These are phyloP conservation scores for Carex sylvatica DNA, from an alignment of 202 grass and related monocot genomes.

Conservation along the genomic window DNA sequence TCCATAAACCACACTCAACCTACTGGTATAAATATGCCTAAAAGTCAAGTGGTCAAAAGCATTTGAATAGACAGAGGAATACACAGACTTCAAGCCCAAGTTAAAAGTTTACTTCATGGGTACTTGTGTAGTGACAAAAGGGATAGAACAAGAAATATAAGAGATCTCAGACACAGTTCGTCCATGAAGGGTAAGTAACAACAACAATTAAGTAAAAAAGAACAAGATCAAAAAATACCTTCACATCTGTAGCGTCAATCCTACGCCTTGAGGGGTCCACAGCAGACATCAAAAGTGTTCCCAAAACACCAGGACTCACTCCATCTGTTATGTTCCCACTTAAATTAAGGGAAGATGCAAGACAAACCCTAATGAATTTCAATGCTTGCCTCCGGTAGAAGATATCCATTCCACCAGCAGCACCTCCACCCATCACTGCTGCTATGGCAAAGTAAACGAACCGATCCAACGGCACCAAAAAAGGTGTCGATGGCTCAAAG, in stretches of 20 bases:
- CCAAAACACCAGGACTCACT: conserved; percentile 65
- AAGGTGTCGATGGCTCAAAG: conserved; percentile 94
- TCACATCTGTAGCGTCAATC: conserved; percentile 79
- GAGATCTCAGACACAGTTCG: background rate
- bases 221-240: conserved; percentile 46
- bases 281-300: conserved; percentile 74
- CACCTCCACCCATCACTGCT: conserved; percentile 76
- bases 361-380: conserved; percentile 83
- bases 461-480: conserved; percentile 93
- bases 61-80: background rate
- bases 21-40: background rate
- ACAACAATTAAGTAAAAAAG: background rate
- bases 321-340: conserved; percentile 85
- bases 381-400: conserved; percentile 95
- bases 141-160: background rate
- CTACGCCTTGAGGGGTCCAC: conserved; percentile 81
- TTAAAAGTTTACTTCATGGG: background rate
- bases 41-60: background rate
- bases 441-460: conserved; percentile 87
- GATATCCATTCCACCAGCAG: conserved; percentile 68
- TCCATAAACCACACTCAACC: background rate
- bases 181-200: background rate
- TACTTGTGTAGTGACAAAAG: background rate
- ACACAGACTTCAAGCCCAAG: background rate
- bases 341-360: conserved; percentile 80